Base-by-base conservation (phyloP, 345 rosid species). In the Hirschfeldia incana region DNA sequence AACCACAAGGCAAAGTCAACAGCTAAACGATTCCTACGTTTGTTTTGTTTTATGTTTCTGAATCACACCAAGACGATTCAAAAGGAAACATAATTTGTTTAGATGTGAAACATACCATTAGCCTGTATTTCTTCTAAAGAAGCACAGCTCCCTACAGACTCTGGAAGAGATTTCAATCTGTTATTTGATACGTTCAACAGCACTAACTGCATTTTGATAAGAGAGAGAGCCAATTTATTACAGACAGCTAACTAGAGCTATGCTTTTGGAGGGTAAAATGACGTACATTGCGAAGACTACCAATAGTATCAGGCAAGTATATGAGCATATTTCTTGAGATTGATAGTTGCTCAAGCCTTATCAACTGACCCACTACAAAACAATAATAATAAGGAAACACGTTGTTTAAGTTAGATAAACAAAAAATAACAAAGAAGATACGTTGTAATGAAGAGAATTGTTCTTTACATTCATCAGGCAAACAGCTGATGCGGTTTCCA, bases 401-500 rank as follows among this genome's bases (percentile, higher is more conserved):
- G 6, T 28, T 5, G 13, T 55, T 46, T 58, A 5, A 16, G 46
- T 53, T 5, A 2, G 16, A 55, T 27, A 46, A 4, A 11, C 51
- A 42, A 42, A 11, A 5, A 4, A 29, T 1, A 0, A 4, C 2
- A 1, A 29, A 42, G 2, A 10, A 17, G 6, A 39, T 39, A 11
- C 6, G 1, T 33, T 81, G 44, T 73, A 83, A 55, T 69, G 81
- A 69, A 80, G 63, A 83, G 83, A 79, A 78, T 83, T 51, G 80
- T 81, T n/a, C n/a, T n/a, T n/a, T 91, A 94, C 98, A 88, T 90
- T 94, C 98, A 89, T 94, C 97, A 66, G 97, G 97, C 84, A 92
- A 87, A 82, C 86, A 87, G 76, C 88, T 67, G 66, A 94, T 82
- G 37, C 70, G 90, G 81, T 94, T 94, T 26, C 92, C 92, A 86